These are phyloP conservation scores for Hapsidospora chrysogenum DNA, from an alignment of 495 filamentous ascomycete genomes.

Conservation along the genomic window DNA sequence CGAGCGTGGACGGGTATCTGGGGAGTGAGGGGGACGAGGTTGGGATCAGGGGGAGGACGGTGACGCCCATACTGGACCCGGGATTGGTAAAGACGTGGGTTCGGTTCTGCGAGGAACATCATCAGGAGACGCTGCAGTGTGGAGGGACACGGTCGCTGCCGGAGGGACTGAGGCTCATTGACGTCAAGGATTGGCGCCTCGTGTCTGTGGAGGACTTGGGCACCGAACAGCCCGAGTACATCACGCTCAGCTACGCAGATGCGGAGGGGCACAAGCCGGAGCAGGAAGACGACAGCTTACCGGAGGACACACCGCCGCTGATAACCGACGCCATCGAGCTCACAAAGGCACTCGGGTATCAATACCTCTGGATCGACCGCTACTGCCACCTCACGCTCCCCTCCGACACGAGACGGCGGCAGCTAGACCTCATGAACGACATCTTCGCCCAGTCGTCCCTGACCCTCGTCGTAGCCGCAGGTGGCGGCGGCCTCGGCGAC, in stretches of 20 bases:
- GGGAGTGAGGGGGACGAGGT: neutral
- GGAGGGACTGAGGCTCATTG: conserved; percentile 1
- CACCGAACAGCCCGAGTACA: conserved; percentile 2
- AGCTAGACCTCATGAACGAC: conserved; percentile 11
- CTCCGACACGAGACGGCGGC: conserved; percentile 5
- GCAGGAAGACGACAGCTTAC: neutral
- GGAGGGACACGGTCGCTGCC: neutral
- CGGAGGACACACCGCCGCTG: conserved; percentile 1
- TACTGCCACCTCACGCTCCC: conserved; percentile 8
- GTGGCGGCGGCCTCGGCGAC: conserved; percentile 7
- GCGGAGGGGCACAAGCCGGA: neutral
- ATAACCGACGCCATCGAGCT: conserved; percentile 11
- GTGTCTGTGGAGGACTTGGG: neutral
- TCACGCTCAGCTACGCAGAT: conserved; percentile 7
- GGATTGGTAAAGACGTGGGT: neutral
- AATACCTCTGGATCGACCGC: conserved; percentile 15
- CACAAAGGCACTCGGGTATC: conserved; percentile 5
- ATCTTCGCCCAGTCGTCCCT: conserved; percentile 9
- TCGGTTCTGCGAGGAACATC: conserved; percentile 1
- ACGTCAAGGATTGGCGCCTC: neutral
- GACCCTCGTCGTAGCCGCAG: conserved; percentile 11
- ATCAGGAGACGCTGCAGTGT: neutral
- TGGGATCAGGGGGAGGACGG: neutral
- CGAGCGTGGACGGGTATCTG: neutral
- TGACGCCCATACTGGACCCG: neutral